A percentile compares a stretch with the other conserved stretches of the same genome.
These are phyloP conservation scores for Carex littledalei DNA, from an alignment of 176 grass and related monocot species.

Conservation along the genomic window DNA sequence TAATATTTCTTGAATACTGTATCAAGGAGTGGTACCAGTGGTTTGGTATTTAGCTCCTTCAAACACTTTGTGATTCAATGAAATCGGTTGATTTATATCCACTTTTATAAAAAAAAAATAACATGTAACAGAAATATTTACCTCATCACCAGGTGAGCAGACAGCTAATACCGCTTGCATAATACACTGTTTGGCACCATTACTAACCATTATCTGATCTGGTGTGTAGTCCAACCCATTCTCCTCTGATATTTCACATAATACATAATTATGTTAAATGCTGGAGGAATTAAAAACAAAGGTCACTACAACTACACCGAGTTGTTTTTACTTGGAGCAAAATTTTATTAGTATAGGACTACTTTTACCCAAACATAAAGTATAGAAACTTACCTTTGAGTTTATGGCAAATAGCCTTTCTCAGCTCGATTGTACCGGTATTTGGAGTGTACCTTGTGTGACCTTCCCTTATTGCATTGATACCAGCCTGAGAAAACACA, in stretches of 20 bases:
- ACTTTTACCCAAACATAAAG: not conserved
- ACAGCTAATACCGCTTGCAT: slow-evolving; percentile 75
- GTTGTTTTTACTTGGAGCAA: not conserved
- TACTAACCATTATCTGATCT: slow-evolving; percentile 82
- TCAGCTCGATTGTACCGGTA: slow-evolving; percentile 70
- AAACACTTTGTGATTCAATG: too few relatives aligned
- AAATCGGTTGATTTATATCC: too few relatives aligned
- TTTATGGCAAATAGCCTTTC: slow-evolving; percentile 88
- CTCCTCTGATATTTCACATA: slow-evolving; percentile 41
- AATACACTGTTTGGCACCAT: slow-evolving; percentile 85
- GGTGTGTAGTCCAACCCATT: slow-evolving; percentile 65
- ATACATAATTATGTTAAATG: not conserved
- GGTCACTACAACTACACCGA: not conserved
- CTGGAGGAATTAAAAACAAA: not conserved
- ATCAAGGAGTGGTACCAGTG: too few relatives aligned
- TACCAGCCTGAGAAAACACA: slow-evolving; percentile 52
- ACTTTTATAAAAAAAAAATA: too few relatives aligned
- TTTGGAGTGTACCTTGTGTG: slow-evolving; percentile 82
- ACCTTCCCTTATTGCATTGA: slow-evolving; percentile 67
- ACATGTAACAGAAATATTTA: slow-evolving; percentile 3
- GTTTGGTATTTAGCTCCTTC: too few relatives aligned
- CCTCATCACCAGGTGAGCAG: slow-evolving; percentile 84
- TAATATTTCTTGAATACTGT: too few relatives aligned
- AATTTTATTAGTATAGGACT: not conserved
- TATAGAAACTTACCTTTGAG: slow-evolving; percentile 39